Conservation (phyloP, 108 stramenopile species). For the Nitzschia sp. region DNA sequence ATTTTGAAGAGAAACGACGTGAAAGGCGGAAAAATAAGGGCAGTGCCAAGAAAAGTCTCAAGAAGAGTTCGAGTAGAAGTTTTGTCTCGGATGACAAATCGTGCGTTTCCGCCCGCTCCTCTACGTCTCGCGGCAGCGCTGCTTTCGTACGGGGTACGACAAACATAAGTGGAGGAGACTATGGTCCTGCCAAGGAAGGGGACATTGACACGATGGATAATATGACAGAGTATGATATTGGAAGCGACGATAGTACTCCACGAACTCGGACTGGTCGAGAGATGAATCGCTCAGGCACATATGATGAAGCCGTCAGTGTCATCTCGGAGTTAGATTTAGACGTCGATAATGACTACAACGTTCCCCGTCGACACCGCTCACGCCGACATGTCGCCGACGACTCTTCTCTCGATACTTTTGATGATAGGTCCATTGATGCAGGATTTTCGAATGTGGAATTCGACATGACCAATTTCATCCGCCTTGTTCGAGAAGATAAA, state of each 20-base stretch:
- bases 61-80: background rate
- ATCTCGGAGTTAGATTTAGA: constrained; percentile 21
- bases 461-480: background rate
- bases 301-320: constrained; percentile 7
- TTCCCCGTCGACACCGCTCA: background rate
- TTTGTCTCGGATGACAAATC: background rate
- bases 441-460: background rate
- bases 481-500: background rate
- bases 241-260: constrained; percentile 6
- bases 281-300: background rate
- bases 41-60: background rate
- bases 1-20: constrained; percentile 11
- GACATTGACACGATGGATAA: background rate
- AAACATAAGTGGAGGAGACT: background rate
- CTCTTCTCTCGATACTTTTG: background rate
- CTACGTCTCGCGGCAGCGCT: background rate
- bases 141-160: background rate
- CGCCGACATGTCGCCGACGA: background rate
- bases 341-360: constrained; percentile 25
- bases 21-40: constrained; percentile 8
- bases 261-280: constrained; percentile 3
- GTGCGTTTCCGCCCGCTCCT: background rate
- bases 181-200: background rate
- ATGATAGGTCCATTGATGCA: background rate
- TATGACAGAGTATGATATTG: constrained; percentile 13